Percentiles rank a stretch among this genome's conserved stretches.
These are phyloP conservation scores for Nematocida sp. DNA, from an alignment of 371 early-diverging fungal genomes.

Conservation along the genomic window DNA sequence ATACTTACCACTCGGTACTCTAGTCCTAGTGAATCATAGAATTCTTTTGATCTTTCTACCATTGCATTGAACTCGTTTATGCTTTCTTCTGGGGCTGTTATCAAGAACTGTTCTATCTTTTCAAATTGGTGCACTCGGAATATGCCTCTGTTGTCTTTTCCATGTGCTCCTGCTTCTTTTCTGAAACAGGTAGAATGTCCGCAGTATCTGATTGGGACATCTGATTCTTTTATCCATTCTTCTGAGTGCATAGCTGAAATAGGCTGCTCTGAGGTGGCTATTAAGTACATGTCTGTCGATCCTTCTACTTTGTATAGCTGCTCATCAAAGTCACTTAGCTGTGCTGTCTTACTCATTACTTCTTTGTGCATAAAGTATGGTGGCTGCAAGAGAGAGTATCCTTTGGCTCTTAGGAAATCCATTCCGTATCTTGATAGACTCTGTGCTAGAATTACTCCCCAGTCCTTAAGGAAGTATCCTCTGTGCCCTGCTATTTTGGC, in stretches of 20 bases:
- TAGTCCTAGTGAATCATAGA: slow-evolving; percentile 79
- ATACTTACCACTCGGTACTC: slow-evolving; percentile 89
- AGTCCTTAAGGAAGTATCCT: slow-evolving; percentile 88
- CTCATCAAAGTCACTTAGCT: slow-evolving; percentile 95
- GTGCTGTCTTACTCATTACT: slow-evolving; percentile 94
- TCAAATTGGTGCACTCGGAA: slow-evolving; percentile 99
- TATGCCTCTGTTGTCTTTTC: slow-evolving; percentile 96
- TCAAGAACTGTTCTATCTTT: slow-evolving; percentile 96
- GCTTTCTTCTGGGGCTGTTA: slow-evolving; percentile 87
- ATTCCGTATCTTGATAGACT: slow-evolving; percentile 92
- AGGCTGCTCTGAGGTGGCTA: slow-evolving; percentile 98
- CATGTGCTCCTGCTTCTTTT: slow-evolving; percentile 98
- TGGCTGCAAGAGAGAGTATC: slow-evolving; percentile 89
- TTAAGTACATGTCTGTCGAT: slow-evolving; percentile 82
- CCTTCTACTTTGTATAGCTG: slow-evolving; percentile 84
- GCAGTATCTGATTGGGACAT: slow-evolving; percentile 68
- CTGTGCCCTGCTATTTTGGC: slow-evolving; percentile 94
- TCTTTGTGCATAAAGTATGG: slow-evolving; percentile 96
- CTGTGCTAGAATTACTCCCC: slow-evolving; percentile 85
- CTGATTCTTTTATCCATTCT: slow-evolving; percentile 69
- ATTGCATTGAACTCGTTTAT: slow-evolving; percentile 94
- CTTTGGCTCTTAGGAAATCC: slow-evolving; percentile 75
- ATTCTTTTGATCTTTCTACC: slow-evolving; percentile 82
- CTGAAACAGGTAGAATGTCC: slow-evolving; percentile 98
- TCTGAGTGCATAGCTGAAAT: slow-evolving; percentile 86